Evolutionary conservation across 2,329 filamentous ascomycete genomes (phyloP).

Genomic region (Cladosporium sp.): DNA sequence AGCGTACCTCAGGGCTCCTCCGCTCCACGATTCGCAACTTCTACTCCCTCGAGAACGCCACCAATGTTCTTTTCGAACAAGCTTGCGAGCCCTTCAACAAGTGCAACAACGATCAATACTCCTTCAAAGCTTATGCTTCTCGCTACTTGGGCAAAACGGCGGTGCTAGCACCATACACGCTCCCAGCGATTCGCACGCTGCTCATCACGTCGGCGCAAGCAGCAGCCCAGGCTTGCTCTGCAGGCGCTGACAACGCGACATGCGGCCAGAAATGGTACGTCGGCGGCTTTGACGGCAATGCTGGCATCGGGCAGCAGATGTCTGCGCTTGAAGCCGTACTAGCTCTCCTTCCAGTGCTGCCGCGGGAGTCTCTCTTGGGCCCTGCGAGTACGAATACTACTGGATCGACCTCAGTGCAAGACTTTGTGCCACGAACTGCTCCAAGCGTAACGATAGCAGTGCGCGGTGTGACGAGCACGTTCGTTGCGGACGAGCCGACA

Average conservation of each 20-base stretch:
- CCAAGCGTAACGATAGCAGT: conserved; percentile 28
- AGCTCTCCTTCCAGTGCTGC: conserved; percentile 37
- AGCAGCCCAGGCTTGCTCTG: conserved; percentile 48
- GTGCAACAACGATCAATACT: conserved; percentile 72
- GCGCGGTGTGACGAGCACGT: conserved; percentile 28
- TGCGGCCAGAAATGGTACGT: conserved; percentile 52
- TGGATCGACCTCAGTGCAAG: background rate
- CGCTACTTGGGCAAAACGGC: conserved; percentile 61
- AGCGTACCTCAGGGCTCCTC: conserved; percentile 62
- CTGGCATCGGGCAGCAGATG: conserved; percentile 49
- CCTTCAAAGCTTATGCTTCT: conserved; percentile 74
- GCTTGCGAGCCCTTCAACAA: conserved; percentile 62
- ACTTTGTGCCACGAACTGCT: conserved; percentile 21
- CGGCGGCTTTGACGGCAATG: conserved; percentile 44
- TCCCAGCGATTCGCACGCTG: conserved; percentile 41
- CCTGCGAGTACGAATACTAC: background rate
- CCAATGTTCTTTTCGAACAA: conserved; percentile 64
- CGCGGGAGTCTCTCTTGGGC: background rate
- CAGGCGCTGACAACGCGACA: conserved; percentile 42
- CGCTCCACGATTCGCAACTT: conserved; percentile 49
- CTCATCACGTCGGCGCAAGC: conserved; percentile 46
- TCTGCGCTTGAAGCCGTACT: conserved; percentile 50
- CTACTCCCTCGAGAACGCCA: conserved; percentile 58
- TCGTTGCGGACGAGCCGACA: conserved; percentile 26
- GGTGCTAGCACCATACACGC: conserved; percentile 47